Conservation (phyloP, 768 basidiomycete genomes). For the Clitopilus passeckerianus region DNA sequence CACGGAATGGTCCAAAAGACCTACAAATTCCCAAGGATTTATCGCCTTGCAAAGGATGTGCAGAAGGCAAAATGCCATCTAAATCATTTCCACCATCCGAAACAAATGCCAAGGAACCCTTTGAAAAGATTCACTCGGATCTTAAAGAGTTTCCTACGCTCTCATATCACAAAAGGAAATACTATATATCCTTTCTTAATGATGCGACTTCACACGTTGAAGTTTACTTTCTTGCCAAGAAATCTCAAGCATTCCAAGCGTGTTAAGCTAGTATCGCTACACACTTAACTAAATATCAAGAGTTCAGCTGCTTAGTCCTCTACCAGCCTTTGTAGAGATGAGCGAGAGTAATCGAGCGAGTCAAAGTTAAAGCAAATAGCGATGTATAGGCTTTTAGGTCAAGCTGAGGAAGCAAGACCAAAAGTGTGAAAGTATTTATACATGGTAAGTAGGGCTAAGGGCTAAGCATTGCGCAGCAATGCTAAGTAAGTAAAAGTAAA, state of each 20-base stretch:
- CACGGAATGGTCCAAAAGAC: neutral
- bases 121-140: constrained; percentile 15
- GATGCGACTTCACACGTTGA: constrained; percentile 8
- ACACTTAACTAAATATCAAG: too few species aligned
- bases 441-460: too few species aligned
- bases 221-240: constrained; percentile 5
- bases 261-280: too few species aligned
- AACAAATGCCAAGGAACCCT: constrained; percentile 6
- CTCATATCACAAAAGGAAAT: constrained; percentile 13
- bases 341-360: too few species aligned
- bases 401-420: neutral
- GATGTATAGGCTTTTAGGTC: too few species aligned
- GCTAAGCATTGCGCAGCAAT: too few species aligned
- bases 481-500: neutral
- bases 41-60: constrained; percentile 9
- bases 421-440: too few species aligned
- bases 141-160: constrained; percentile 11
- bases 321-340: too few species aligned
- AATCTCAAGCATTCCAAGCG: constrained; percentile 3
- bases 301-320: too few species aligned
- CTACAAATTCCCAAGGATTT: neutral
- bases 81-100: constrained; percentile 6
- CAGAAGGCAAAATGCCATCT: constrained; percentile 13
- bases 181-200: constrained; percentile 12
- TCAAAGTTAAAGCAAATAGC: too few species aligned